Conservation (phyloP, 768 basidiomycete genomes). For the Pisolithus orientalis region DNA sequence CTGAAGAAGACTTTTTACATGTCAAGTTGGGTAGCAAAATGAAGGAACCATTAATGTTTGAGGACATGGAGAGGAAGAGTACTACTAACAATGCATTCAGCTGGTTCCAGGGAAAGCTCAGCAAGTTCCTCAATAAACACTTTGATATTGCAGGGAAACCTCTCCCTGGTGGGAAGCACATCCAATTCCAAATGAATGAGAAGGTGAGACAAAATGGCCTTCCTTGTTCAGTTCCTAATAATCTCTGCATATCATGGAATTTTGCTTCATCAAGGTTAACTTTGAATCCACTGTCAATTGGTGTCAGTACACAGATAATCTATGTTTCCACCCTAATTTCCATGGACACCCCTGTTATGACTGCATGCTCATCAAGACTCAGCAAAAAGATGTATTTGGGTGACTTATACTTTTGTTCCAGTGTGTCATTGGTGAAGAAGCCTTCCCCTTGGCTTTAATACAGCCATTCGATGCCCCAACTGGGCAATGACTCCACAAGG, state of each 20-base stretch:
- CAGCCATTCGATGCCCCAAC: slow-evolving; percentile 10
- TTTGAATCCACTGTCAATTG: slow-evolving; percentile 15
- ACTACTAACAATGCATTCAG: not conserved
- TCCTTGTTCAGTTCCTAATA: not conserved
- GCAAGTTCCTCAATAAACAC: not conserved
- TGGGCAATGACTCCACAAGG: slow-evolving; percentile 8
- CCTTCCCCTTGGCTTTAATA: slow-evolving; percentile 13
- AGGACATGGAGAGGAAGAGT: not conserved
- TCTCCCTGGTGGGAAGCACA: not conserved
- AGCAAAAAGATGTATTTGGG: slow-evolving; percentile 11
- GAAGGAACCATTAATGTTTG: not conserved
- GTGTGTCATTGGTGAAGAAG: slow-evolving; percentile 2
- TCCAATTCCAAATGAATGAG: not conserved
- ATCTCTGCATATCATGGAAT: not conserved
- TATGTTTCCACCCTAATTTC: slow-evolving; percentile 13
- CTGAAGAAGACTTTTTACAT: not conserved
- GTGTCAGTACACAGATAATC: slow-evolving; percentile 5
- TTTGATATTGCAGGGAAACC: not conserved
- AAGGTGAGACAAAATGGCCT: not conserved
- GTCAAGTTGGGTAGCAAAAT: not conserved
- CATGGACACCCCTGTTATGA: slow-evolving; percentile 12
- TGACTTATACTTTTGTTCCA: slow-evolving; percentile 15
- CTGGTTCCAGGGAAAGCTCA: not conserved
- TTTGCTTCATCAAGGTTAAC: slow-evolving; percentile 7
- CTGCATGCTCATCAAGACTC: slow-evolving; percentile 20